Evolutionary conservation across 176 grass and related monocot genomes (phyloP).

Genomic region (Ensete glaucum): DNA sequence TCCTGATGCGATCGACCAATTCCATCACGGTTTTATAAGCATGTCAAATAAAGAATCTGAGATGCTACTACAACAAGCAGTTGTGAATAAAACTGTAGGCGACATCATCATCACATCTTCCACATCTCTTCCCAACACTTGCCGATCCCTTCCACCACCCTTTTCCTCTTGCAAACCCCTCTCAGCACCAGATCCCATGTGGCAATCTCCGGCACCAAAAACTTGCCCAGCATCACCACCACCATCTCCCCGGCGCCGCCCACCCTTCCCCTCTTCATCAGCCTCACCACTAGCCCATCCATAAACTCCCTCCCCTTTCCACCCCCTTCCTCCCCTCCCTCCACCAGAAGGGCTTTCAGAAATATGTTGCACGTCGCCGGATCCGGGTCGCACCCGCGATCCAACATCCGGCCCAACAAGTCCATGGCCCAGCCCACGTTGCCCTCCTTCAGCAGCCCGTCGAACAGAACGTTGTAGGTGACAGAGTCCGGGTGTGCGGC

Average conservation of each 20-base stretch:
- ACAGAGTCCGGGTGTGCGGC: slow-evolving; percentile 55
- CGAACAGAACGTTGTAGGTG: slow-evolving; percentile 62
- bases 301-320: slow-evolving; percentile 56
- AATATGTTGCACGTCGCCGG: slow-evolving; percentile 68
- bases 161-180: slow-evolving; percentile 39
- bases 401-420: slow-evolving; percentile 71
- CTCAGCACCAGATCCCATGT: slow-evolving; percentile 51
- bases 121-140: slow-evolving; percentile 69
- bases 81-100: too few relatives aligned
- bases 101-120: neutral
- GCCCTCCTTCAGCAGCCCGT: slow-evolving; percentile 43
- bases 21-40: too few relatives aligned
- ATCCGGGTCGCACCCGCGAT: slow-evolving; percentile 70
- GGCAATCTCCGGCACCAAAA: slow-evolving; percentile 38
- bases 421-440: slow-evolving; percentile 44
- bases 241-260: slow-evolving; percentile 43
- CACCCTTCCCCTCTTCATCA: slow-evolving; percentile 54
- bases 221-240: slow-evolving; percentile 65
- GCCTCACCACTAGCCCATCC: slow-evolving; percentile 57
- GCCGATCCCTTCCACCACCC: slow-evolving; percentile 38
- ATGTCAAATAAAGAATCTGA: too few relatives aligned
- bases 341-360: slow-evolving; percentile 32
- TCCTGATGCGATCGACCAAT: too few relatives aligned
- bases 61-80: too few relatives aligned
- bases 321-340: slow-evolving; percentile 34